Conservation (phyloP, 176 grass and related monocot genomes). For the Paspalum vaginatum region DNA sequence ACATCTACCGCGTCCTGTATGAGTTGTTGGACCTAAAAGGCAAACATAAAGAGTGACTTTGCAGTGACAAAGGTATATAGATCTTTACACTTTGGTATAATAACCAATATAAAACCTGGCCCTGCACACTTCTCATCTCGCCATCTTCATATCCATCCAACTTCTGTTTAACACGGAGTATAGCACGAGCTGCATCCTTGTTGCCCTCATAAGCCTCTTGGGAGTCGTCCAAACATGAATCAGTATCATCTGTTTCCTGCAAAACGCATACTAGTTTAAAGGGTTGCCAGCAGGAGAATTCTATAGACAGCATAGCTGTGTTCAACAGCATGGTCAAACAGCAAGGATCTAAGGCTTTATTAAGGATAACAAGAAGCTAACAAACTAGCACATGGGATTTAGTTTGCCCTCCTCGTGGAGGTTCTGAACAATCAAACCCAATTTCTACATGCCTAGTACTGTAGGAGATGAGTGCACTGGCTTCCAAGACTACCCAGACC, state of each 20-base stretch:
- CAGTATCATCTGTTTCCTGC: conserved; percentile 77
- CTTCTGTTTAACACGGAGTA: conserved; percentile 86
- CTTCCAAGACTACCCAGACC: too few species aligned
- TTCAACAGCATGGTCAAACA: conserved; percentile 15
- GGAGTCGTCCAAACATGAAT: conserved; percentile 72
- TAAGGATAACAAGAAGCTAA: too few species aligned
- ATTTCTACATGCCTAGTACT: too few species aligned
- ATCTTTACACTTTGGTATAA: conserved; percentile 8
- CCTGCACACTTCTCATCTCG: conserved; percentile 92
- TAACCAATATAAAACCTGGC: conserved; percentile 56
- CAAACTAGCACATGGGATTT: too few species aligned
- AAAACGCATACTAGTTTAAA: conserved; percentile 12
- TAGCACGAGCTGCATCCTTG: conserved; percentile 93
- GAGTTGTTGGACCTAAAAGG: conserved; percentile 76
- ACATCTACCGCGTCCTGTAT: conserved; percentile 84
- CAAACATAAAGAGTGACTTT: conserved; percentile 24
- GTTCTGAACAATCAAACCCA: too few species aligned
- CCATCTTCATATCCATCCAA: conserved; percentile 89
- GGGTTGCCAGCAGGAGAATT: conserved; percentile 10
- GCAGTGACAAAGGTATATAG: not conserved
- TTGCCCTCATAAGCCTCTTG: conserved; percentile 90
- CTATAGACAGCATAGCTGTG: not conserved
- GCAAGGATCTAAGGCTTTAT: too few species aligned
- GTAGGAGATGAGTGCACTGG: too few species aligned
- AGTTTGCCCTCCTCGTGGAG: too few species aligned